These are phyloP conservation scores for Candida maris DNA, from an alignment of 805 yeast species.

Conservation along the genomic window DNA sequence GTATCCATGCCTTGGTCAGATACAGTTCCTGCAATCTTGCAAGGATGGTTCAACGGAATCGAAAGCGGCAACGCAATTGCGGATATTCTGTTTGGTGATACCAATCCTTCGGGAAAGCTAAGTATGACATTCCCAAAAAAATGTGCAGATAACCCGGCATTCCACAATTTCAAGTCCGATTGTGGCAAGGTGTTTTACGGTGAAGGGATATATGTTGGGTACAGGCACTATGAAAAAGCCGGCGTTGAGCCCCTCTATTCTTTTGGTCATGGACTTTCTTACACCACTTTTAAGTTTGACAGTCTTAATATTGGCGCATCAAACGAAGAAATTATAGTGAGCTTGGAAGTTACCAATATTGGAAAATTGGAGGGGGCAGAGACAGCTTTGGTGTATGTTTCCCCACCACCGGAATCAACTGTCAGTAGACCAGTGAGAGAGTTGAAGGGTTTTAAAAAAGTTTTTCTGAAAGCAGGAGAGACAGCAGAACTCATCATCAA, in stretches of 20 bases:
- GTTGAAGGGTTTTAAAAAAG: slow-evolving; percentile 53
- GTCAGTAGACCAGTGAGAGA: slow-evolving; percentile 50
- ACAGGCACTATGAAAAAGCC: slow-evolving; percentile 53
- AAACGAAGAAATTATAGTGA: slow-evolving; percentile 19
- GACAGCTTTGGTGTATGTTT: slow-evolving; percentile 51
- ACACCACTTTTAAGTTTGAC: slow-evolving; percentile 44
- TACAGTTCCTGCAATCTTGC: slow-evolving; percentile 41
- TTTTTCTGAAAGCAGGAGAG: slow-evolving; percentile 42
- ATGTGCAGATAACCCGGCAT: slow-evolving; percentile 54
- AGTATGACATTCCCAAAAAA: slow-evolving; percentile 51
- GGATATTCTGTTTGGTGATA: slow-evolving; percentile 55
- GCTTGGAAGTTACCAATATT: slow-evolving; percentile 44
- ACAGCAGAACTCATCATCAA: slow-evolving; percentile 33
- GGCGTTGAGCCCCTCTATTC: slow-evolving; percentile 49
- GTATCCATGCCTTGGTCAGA: slow-evolving; percentile 53
- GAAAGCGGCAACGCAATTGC: slow-evolving; percentile 56
- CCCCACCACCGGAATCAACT: slow-evolving; percentile 32
- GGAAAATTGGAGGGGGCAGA: slow-evolving; percentile 49
- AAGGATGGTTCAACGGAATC: slow-evolving; percentile 55
- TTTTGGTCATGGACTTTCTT: slow-evolving; percentile 60
- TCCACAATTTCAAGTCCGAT: slow-evolving; percentile 45
- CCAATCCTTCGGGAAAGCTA: slow-evolving; percentile 56
- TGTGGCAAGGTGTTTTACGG: slow-evolving; percentile 55
- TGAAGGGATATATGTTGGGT: slow-evolving; percentile 63
- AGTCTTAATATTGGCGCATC: slow-evolving; percentile 35